Conservation (phyloP, 768 basidiomycete species). For the Pisolithus orientalis region DNA sequence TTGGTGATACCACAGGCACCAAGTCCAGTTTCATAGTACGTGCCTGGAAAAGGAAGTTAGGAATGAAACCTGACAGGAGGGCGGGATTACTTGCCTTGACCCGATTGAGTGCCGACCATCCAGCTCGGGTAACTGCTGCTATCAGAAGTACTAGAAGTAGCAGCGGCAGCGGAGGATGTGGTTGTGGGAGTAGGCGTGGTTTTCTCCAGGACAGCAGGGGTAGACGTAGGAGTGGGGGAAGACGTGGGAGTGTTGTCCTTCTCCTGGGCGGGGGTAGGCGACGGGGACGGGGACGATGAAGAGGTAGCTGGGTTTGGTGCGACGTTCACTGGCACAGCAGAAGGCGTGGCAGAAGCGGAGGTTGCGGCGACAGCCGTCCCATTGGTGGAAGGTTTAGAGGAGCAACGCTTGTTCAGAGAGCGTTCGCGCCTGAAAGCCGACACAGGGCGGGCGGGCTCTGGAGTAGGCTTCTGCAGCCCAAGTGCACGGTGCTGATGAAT, state of each 20-base stretch:
- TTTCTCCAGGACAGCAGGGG: background rate
- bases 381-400: conserved; percentile 11
- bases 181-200: background rate
- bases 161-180: background rate
- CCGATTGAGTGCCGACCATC: conserved; percentile 43
- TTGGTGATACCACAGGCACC: conserved; percentile 38
- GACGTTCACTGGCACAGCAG: conserved; percentile 16
- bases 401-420: conserved; percentile 24
- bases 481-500: conserved; percentile 16
- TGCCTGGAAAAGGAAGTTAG: conserved; percentile 16
- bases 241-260: background rate
- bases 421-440: conserved; percentile 13
- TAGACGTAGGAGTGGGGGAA: background rate
- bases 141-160: background rate
- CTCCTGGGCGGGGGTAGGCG: background rate
- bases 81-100: conserved; percentile 33
- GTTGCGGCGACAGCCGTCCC: background rate
- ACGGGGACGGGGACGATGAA: background rate
- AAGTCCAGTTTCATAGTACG: conserved; percentile 29
- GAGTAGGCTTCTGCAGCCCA: background rate
- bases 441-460: background rate
- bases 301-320: conserved; percentile 6
- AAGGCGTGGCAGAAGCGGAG: background rate
- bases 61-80: background rate
- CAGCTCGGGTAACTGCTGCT: conserved; percentile 27